These are phyloP conservation scores for Ophiostoma fasciatum DNA, from an alignment of 2,329 filamentous ascomycete genomes.

Conservation along the genomic window DNA sequence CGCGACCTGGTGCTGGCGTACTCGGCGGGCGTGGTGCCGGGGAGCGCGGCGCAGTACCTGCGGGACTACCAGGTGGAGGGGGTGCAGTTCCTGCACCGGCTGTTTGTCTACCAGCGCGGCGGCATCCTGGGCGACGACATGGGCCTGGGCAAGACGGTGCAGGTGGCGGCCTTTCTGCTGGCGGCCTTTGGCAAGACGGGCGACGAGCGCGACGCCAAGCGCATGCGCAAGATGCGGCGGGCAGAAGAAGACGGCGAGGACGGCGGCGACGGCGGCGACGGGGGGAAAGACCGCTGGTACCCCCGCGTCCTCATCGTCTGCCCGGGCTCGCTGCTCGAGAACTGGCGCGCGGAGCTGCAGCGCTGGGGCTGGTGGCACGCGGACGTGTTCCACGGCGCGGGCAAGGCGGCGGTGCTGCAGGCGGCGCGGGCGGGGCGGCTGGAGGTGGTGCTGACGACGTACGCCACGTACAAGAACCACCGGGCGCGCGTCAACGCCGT, in stretches of 20 bases:
- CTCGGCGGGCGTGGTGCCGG: conserved; percentile 71
- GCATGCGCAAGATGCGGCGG: conserved; percentile 74
- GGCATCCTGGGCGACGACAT: conserved; percentile 92
- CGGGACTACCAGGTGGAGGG: conserved; percentile 85
- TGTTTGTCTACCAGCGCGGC: conserved; percentile 83
- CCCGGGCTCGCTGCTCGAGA: conserved; percentile 73
- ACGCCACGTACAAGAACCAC: conserved; percentile 74
- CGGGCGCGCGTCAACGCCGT: conserved; percentile 63
- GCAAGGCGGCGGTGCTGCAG: conserved; percentile 54
- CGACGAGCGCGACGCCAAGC: conserved; percentile 69
- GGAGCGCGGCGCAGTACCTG: conserved; percentile 78
- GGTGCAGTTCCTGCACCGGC: conserved; percentile 68
- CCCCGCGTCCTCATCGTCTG: conserved; percentile 74
- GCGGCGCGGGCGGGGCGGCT: conserved; percentile 61
- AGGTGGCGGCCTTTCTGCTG: conserved; percentile 84
- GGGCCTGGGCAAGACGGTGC: conserved; percentile 93
- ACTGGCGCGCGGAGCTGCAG: conserved; percentile 76
- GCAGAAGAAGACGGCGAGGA: conserved; percentile 11
- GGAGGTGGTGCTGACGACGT: conserved; percentile 91
- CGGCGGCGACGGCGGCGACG: conserved; percentile 18
- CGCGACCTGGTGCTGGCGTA: conserved; percentile 60
- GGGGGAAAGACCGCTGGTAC: conserved; percentile 51
- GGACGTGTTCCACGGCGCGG: conserved; percentile 61
- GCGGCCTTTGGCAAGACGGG: conserved; percentile 89
- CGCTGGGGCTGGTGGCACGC: conserved; percentile 96